Base-by-base conservation (phyloP, 257 asterid genomes). In the Fraxinus quadrangulata region DNA sequence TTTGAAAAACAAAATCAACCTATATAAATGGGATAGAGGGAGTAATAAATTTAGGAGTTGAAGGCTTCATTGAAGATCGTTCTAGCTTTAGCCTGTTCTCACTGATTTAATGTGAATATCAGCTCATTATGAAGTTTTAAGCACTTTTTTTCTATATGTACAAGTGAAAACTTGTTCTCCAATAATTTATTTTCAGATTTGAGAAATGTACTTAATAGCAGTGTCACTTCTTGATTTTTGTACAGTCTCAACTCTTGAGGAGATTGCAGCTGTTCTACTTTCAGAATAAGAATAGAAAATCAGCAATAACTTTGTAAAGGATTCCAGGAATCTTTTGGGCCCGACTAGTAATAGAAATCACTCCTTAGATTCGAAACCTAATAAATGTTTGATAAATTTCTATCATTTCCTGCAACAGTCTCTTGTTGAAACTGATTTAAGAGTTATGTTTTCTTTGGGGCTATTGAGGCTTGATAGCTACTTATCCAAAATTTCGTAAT, bases 201-300 rank as follows among this genome's bases (percentile, higher is more conserved):
- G 45, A 9, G 39, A 67, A 67, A 36, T 61, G 31, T 9, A 61
- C 79, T 76, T 34, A 71, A 67, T 37, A 66, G 45, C 31, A 61
- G 51, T 33, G 49, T 36, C 67, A 69, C 59, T 9, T 31, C 36
- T 34, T 3, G 47, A 45, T 69, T 24, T 51, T 30, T 31, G 21
- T 39, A 9, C 13, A 7, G 49, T 45, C n/a, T 45, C 19, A 13
- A 6, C 11, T 26, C 12, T 14, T 16, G 21, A 24, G 24, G 73
- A 17, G 45, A 63, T 28, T 23, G 26, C 24, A 69, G 23, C 47
- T 42, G 61, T 68, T 59, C 42, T 19, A 71, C 67, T n/a, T 47
- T 68, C 26, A 1, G 34, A 30, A 26, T 39, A 66, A 5, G 30
- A 56, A 56, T 19, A 39, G 12, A 12, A 12, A 76, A 37, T 30